Percentiles rank a stretch among this genome's conserved stretches.
These are phyloP conservation scores for Soucietia sequanensis DNA, from an alignment of 805 yeast genomes.

Conservation along the genomic window DNA sequence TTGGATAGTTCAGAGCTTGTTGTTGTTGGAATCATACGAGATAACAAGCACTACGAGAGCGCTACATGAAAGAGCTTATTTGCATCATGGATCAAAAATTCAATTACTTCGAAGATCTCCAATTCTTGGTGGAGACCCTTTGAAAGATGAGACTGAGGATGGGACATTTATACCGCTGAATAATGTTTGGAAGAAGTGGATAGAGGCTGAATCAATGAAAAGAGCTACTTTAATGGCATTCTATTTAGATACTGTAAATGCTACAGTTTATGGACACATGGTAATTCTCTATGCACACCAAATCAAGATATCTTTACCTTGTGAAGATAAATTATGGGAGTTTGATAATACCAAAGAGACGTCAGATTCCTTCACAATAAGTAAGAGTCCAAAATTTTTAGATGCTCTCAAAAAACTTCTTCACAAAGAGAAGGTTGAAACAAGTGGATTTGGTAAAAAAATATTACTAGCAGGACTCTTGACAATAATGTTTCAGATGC, in stretches of 20 bases:
- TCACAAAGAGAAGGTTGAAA: slow-evolving; percentile 17
- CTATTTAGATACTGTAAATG: slow-evolving; percentile 34
- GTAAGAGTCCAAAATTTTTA: slow-evolving; percentile 21
- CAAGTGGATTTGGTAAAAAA: slow-evolving; percentile 21
- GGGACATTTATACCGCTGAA: slow-evolving; percentile 7
- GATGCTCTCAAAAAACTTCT: slow-evolving; percentile 21
- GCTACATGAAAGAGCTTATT: slow-evolving; percentile 73
- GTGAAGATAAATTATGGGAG: slow-evolving; percentile 30
- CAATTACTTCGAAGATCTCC: slow-evolving; percentile 23
- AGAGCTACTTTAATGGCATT: slow-evolving; percentile 33
- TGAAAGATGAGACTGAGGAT: slow-evolving; percentile 24
- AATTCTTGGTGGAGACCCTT: slow-evolving; percentile 42
- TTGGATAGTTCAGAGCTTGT: slow-evolving; percentile 70
- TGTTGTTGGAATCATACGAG: slow-evolving; percentile 71
- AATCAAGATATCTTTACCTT: slow-evolving; percentile 25
- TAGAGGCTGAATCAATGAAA: slow-evolving; percentile 37
- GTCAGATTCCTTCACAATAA: slow-evolving; percentile 10
- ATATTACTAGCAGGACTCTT: slow-evolving; percentile 17
- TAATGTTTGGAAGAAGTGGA: slow-evolving; percentile 28
- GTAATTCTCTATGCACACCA: slow-evolving; percentile 25
- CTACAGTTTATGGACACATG: slow-evolving; percentile 34
- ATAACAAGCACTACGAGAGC: slow-evolving; percentile 61
- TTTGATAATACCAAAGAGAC: slow-evolving; percentile 13
- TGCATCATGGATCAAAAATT: slow-evolving; percentile 77
- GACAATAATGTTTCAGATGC: slow-evolving; percentile 20